Evolutionary conservation across 768 basidiomycete species (phyloP).

Genomic region (Mycena epipterygia): DNA sequence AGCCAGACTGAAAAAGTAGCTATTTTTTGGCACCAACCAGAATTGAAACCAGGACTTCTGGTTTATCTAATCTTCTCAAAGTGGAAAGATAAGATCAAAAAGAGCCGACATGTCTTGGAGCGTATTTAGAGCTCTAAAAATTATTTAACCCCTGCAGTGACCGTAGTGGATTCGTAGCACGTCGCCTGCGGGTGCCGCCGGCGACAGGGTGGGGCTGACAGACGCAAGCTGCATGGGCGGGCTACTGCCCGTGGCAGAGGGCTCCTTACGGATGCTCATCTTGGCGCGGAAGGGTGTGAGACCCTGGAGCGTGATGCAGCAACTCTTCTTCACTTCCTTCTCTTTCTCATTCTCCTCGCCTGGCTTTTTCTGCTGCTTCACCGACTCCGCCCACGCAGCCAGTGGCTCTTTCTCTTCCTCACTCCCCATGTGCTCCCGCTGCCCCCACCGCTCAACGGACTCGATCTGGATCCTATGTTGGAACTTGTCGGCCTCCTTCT

Average conservation of each 20-base stretch:
- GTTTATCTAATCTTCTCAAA: too few relatives aligned
- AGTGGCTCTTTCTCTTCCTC: slow-evolving; percentile 39
- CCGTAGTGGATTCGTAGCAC: slow-evolving; percentile 88
- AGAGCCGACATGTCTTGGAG: too few relatives aligned
- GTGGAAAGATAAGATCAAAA: too few relatives aligned
- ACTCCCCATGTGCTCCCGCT: slow-evolving; percentile 38
- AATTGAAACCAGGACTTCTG: too few relatives aligned
- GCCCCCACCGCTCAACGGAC: slow-evolving; percentile 69
- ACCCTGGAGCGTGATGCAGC: slow-evolving; percentile 73
- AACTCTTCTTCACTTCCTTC: slow-evolving; percentile 65
- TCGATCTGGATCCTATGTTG: slow-evolving; percentile 98
- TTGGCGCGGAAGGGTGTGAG: slow-evolving; percentile 80
- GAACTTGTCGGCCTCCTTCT: slow-evolving; percentile 51
- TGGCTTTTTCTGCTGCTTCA: slow-evolving; percentile 30
- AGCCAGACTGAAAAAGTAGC: too few relatives aligned
- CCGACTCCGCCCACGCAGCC: slow-evolving; percentile 22
- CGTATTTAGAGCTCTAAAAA: too few relatives aligned
- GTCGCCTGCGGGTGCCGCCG: slow-evolving; percentile 49
- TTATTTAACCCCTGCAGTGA: too few relatives aligned
- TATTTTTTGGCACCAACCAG: too few relatives aligned
- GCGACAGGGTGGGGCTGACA: slow-evolving; percentile 8
- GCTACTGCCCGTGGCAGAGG: slow-evolving; percentile 40
- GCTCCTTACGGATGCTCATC: slow-evolving; percentile 48
- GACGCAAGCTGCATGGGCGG: slow-evolving; percentile 27
- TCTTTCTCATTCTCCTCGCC: slow-evolving; percentile 46